Evolutionary conservation across 2,329 filamentous ascomycete species (phyloP), one percentile per base, ranked within the genome.

Genomic region (Clarireedia monteithiana): DNA sequence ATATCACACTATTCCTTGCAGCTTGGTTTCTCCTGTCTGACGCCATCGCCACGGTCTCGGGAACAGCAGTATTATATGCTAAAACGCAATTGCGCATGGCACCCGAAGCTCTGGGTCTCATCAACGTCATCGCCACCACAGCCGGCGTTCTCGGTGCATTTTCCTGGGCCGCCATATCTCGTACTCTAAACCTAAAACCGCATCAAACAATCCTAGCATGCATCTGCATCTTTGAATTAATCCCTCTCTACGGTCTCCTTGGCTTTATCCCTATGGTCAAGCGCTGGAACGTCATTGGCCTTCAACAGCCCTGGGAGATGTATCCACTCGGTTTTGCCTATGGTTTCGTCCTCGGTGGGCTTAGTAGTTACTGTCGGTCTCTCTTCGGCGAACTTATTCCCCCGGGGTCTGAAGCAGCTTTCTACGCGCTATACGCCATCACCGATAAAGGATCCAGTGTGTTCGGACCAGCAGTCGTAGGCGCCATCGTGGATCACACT

Each of bases 1-100:
- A 94, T 64, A 83, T 91, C 20, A 74, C 89, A 23, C 75, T 92
- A 5, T 92, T 92, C 69, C 79, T 97, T 9, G 82, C 81, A 3
- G 91, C 89, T 7, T 97, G 94, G 94, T 96, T 99, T 69, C 79
- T 97, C 17, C 80, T 99, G 3, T 95, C 89, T 6, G 92, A 99
- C 67, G 90, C 89, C 38, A 90, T 96, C 60, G 92, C 92, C 9
- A 97, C 92, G 0, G 92, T 95, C 0, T 92, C 88, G 34, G 92
- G 91, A 14, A 97, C 94, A 0, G 94, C 92, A 0, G 91, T 97
- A 38, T 78, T 99, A 14, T 99, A 96, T 70, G 94, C 91, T 38
- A 96, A 96, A 72, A 97, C 92, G 0, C 84, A 91, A 60, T 77
- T 99, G 6, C 82, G 88, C 61, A 97, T 99, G 92, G 81, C 86